These are phyloP conservation scores for Baeospora myosura DNA, from an alignment of 1,284 basidiomycete species.

Conservation along the genomic window DNA sequence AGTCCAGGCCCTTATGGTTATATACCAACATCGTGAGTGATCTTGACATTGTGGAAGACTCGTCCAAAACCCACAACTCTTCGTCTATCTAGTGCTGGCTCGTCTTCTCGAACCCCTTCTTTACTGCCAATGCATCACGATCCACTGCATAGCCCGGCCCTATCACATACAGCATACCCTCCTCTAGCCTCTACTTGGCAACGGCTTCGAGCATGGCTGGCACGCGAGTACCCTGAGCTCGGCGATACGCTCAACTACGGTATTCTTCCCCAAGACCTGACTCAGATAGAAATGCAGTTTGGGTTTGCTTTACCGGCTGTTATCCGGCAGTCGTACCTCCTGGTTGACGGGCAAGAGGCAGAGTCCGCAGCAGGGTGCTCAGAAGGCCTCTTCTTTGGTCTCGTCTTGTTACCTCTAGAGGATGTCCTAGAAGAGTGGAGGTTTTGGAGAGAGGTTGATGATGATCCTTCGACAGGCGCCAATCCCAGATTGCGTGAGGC, in stretches of 20 bases:
- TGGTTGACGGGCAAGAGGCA: slow-evolving; percentile 82
- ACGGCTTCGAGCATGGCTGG: slow-evolving; percentile 70
- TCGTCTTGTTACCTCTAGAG: slow-evolving; percentile 79
- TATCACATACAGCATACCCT: slow-evolving; percentile 51
- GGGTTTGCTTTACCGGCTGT: slow-evolving; percentile 73
- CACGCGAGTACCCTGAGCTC: slow-evolving; percentile 80
- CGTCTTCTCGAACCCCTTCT: slow-evolving; percentile 44
- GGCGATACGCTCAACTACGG: slow-evolving; percentile 88
- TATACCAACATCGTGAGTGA: slow-evolving; percentile 50
- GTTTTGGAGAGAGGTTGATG: slow-evolving; percentile 89
- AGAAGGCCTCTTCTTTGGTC: slow-evolving; percentile 86
- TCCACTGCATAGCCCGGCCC: slow-evolving; percentile 34
- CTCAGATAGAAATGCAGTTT: slow-evolving; percentile 74
- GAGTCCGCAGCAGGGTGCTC: slow-evolving; percentile 78
- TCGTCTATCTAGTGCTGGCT: slow-evolving; percentile 23
- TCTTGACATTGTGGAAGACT: no score
- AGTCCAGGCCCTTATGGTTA: slow-evolving; percentile 49
- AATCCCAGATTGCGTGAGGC: slow-evolving; percentile 63
- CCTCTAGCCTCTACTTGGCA: slow-evolving; percentile 74
- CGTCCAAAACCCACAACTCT: no score
- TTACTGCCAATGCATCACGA: slow-evolving; percentile 61
- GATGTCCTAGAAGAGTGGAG: slow-evolving; percentile 89
- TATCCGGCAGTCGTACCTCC: slow-evolving; percentile 78
- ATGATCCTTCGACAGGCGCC: slow-evolving; percentile 73
- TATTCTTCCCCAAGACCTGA: slow-evolving; percentile 67